phyloP scores from a whole-genome alignment of 495 filamentous ascomycete species.

The Darksidea phi region DNA sequence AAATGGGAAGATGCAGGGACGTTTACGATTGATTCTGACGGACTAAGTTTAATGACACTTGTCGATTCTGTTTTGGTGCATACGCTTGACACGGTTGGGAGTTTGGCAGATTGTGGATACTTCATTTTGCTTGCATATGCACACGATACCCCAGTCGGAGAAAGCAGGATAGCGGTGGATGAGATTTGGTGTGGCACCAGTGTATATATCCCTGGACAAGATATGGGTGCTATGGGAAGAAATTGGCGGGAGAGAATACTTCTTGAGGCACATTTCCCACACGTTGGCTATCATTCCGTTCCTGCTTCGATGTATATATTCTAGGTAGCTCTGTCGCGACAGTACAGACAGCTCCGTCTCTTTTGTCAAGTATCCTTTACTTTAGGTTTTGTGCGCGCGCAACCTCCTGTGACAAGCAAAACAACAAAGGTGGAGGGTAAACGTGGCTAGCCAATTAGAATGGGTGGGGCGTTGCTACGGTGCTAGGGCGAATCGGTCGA shows the following conservation, averaged over 20 bases:
- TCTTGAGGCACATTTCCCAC: background rate
- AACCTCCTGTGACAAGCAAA: background rate
- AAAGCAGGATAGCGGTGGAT: constrained; percentile 17
- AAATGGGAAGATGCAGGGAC: background rate
- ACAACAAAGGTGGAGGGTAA: constrained; percentile 4
- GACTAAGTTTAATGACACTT: constrained; percentile 23
- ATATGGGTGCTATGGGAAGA: background rate
- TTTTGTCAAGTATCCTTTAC: no score
- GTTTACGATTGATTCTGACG: constrained; percentile 25
- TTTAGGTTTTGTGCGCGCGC: background rate
- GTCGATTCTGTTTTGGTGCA: constrained; percentile 16
- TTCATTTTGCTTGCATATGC: constrained; percentile 29
- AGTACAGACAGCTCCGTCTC: no score
- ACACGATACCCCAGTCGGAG: constrained; percentile 35
- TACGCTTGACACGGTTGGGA: constrained; percentile 13
- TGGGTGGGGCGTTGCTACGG: constrained; percentile 13
- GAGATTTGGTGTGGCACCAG: background rate
- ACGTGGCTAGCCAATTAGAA: constrained; percentile 13
- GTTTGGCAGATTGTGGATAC: constrained; percentile 28
- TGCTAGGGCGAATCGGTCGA: constrained; percentile 4
- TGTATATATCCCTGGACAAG: background rate
- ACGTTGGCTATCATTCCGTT: constrained; percentile 3
- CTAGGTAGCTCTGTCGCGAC: background rate
- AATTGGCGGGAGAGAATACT: background rate
- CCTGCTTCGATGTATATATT: constrained; percentile 4